A percentile compares a stretch with the other conserved stretches of the same genome.
Conservation (phyloP, 2,329 filamentous ascomycete genomes). For the Bipolaris victoriae region DNA sequence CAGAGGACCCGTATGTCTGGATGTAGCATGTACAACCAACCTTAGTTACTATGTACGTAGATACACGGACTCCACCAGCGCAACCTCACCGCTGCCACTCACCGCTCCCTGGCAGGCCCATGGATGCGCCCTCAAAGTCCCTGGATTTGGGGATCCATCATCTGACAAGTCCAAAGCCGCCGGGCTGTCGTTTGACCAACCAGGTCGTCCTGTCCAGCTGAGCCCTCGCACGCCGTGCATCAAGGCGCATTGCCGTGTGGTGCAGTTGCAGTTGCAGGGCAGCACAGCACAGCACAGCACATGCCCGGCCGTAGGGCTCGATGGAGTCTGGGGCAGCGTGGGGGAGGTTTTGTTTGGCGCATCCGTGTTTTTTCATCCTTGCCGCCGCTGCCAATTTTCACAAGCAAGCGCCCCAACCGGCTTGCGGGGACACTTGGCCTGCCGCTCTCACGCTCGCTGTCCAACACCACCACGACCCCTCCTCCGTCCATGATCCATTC, state of each 20-base stretch:
- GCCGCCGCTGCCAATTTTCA: constrained; percentile 22
- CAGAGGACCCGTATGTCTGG: no score
- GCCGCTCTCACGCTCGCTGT: background rate
- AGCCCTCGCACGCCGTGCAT: constrained; percentile 14
- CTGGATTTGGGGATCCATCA: constrained; percentile 27
- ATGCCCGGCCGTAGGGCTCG: background rate
- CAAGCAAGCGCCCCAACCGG: constrained; percentile 41
- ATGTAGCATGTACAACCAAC: no score
- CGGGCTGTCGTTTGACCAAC: constrained; percentile 22
- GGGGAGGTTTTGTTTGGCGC: constrained; percentile 29
- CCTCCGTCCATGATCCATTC: background rate
- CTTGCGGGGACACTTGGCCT: constrained; percentile 32
- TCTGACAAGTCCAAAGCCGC: constrained; percentile 30
- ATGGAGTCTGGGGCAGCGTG: constrained; percentile 2
- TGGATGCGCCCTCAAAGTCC: constrained; percentile 8
- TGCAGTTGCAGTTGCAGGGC: no score
- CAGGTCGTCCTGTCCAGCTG: constrained; percentile 7
- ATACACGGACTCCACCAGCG: background rate
- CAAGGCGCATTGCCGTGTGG: constrained; percentile 24
- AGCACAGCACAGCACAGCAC: no score
- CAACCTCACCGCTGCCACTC: constrained; percentile 28
- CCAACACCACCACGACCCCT: background rate
- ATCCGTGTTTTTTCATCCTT: constrained; percentile 13
- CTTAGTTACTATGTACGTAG: no score
- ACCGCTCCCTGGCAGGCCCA: constrained; percentile 14